Evolutionary conservation across 164 flowering plant species (phyloP), one percentile per base, ranked within the genome.

Genomic region (Cinnamomum micranthum): DNA sequence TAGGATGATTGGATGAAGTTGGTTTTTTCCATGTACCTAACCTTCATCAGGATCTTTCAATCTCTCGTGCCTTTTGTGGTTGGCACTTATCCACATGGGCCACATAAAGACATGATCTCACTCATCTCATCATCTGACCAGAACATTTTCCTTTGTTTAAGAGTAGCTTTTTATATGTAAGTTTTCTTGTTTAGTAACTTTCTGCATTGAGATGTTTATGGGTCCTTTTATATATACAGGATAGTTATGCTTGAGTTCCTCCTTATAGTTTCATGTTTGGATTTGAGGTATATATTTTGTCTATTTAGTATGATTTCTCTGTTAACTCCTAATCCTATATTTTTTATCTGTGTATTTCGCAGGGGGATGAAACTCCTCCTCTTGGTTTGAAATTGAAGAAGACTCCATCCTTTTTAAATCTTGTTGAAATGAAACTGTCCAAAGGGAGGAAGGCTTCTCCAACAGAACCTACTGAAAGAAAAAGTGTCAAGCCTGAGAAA

Each of bases 401-500:
- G 25, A 78, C 80, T 24, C 80, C 71, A 23, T 78, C 80, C 2
- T 78, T 78, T 64, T 2, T 78, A 23, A 71, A 78, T 35, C 77
- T 78, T 24, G 24, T 78, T 28, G 74, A 78, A 69, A 33, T 70
- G 71, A 77, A 73, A 35, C 63, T 77, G 28, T 68, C 75, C 68
- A 27, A 68, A 33, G 58, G 9, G 12, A 67, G 41, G 50, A 60
- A 65, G 14, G 51, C 64, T 28, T 52, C 65, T 28, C 52, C 65
- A 15, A 25, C 47, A 15, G 31, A 66, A 20, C 19, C 71, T 11
- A 19, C 52, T 28, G 59, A 41, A 27, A 25, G 47, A 35, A 35
- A 35, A 35, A 35, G 35, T 13, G 17, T 60, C 4, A 12, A 41
- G 22, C 19, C 23, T 25, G 25, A 68, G 27, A 68, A 7, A 14